Percentiles rank a stretch among this genome's conserved stretches.
phyloP scores from a whole-genome alignment of 371 early-diverging fungal species.

The Mucor velutinosus region DNA sequence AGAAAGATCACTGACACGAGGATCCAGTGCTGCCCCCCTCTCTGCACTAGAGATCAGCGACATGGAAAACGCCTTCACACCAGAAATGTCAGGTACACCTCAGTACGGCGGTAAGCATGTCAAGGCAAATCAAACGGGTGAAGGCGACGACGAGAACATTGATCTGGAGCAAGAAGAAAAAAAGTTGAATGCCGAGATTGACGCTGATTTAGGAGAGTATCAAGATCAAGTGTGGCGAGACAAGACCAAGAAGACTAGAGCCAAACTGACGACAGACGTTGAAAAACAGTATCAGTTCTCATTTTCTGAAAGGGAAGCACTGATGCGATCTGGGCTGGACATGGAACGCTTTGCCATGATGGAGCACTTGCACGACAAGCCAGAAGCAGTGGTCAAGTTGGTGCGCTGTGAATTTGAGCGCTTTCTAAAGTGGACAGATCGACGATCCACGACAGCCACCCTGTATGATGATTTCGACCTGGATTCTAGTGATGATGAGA shows the following conservation, averaged over 20 bases:
- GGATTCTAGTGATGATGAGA: conserved; percentile 55
- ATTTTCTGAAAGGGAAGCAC: conserved; percentile 57
- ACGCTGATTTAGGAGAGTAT: conserved; percentile 51
- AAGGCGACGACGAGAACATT: conserved; percentile 15
- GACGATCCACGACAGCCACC: conserved; percentile 23
- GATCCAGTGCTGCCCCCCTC: conserved; percentile 25
- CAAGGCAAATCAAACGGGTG: not conserved
- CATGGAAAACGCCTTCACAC: conserved; percentile 6
- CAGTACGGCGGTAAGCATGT: conserved; percentile 29
- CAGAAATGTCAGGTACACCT: conserved; percentile 11
- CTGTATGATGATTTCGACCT: conserved; percentile 51
- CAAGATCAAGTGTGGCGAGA: conserved; percentile 66
- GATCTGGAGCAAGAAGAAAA: conserved; percentile 46
- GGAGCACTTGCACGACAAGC: conserved; percentile 51
- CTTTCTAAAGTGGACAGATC: conserved; percentile 41
- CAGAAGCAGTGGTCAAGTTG: conserved; percentile 33
- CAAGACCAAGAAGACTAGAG: conserved; percentile 61
- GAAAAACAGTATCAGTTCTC: conserved; percentile 57
- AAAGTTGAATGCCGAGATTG: conserved; percentile 47
- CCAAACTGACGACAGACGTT: conserved; percentile 50
- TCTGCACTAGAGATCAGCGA: conserved; percentile 9
- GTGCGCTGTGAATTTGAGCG: conserved; percentile 35
- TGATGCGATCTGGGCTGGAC: conserved; percentile 51
- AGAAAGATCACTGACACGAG: conserved; percentile 26
- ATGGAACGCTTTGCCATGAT: conserved; percentile 60